These are phyloP conservation scores for Phytophthora nicotianae DNA, from an alignment of 352 stramenopile species.

Conservation along the genomic window DNA sequence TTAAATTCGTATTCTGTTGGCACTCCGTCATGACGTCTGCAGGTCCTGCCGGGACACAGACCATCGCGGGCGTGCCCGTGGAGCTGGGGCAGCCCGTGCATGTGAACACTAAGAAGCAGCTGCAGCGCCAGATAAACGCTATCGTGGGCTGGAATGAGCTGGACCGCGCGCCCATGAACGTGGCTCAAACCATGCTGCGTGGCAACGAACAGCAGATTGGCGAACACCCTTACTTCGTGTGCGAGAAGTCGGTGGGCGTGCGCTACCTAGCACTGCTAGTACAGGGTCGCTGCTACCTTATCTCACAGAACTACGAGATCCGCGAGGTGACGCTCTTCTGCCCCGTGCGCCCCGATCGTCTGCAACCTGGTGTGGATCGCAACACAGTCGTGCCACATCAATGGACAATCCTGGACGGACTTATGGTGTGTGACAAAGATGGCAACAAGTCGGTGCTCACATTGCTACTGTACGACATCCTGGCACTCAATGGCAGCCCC, in stretches of 20 bases:
- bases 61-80: conserved; percentile 58
- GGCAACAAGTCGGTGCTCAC: conserved; percentile 70
- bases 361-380: conserved; percentile 77
- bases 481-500: conserved; percentile 81
- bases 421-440: conserved; percentile 85
- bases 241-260: conserved; percentile 78
- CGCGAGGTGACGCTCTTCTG: conserved; percentile 80
- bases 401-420: conserved; percentile 88
- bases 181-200: conserved; percentile 71
- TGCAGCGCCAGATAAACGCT: conserved; percentile 82
- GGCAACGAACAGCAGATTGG: conserved; percentile 76
- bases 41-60: conserved; percentile 21
- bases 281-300: conserved; percentile 81
- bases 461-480: conserved; percentile 85
- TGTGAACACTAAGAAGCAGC: conserved; percentile 75
- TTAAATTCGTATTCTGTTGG: not conserved
- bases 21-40: conserved; percentile 4
- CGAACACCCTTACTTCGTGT: conserved; percentile 88
- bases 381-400: conserved; percentile 79
- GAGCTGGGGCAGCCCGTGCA: conserved; percentile 73
- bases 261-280: conserved; percentile 81
- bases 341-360: conserved; percentile 73
- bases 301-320: conserved; percentile 86
- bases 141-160: conserved; percentile 84
- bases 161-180: conserved; percentile 76